Evolutionary conservation across 129 eudicot genomes (phyloP), one percentile per base, ranked within the genome.

Genomic region (Arctium lappa): DNA sequence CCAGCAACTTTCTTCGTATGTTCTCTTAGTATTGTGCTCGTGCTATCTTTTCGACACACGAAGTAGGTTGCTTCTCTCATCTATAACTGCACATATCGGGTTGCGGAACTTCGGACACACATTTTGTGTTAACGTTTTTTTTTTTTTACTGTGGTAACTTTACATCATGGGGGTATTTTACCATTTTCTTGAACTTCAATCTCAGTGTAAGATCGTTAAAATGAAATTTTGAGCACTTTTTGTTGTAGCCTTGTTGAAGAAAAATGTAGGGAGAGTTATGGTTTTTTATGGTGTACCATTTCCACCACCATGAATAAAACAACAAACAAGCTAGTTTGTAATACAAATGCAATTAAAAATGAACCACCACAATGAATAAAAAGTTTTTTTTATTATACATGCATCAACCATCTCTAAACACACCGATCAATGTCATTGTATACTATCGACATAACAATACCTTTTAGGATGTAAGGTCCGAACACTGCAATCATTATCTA

Each of bases 1-100:
- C 99, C 37, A 96, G 88, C 92, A 96, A 96, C 84, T 96, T 96
- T 87, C 94, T 96, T 38, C 83, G 95, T 18, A 93, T 96, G 98
- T 93, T 96, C 87, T 87, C 90, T 68, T 95, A 88, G 86, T 29
- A 5, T 31, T 79, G 68, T 65, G 68, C 68, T 60, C 29, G 68
- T 60, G 68, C 71, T 69, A 76, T 29, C 69, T 31, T 40, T 74
- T 66, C 68, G 85, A 36, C 68, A 60, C 68, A 16, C 68, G 63
- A 33, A 13, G 50, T 69, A 56, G 65, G 18, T 53, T 72, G 34
- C n/a, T 79, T 39, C 34, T 66, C 76, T 79, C 75, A 84, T 84
- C 87, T 84, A 79, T 83, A 84, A 84, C 76, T 84, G 87, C 84
- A 84, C 87, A 84, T 84, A 84, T 79, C 44, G 39, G 68, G 68